Evolutionary conservation across 225 moss, liverwort and hornwort species (phyloP).

Genomic region (Polytrichum commune): DNA sequence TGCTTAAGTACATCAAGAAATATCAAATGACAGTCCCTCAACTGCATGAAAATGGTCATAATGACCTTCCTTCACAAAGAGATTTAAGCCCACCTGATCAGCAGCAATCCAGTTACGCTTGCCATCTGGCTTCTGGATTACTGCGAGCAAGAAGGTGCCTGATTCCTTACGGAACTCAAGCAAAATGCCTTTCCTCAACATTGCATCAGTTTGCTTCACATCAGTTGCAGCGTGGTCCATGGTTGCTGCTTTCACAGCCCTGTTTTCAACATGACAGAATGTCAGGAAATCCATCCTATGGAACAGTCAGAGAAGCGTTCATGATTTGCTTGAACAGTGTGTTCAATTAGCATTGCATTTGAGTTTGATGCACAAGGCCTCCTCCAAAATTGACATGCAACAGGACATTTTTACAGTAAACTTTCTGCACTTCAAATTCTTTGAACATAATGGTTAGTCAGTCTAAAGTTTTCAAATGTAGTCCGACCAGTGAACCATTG

Average conservation of each 20-base stretch:
- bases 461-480: too few relatives aligned
- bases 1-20: background rate
- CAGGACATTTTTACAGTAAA: too few relatives aligned
- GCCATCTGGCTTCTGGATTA: constrained; percentile 78
- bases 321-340: too few relatives aligned
- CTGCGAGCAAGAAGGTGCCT: constrained; percentile 70
- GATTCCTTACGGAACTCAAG: constrained; percentile 83
- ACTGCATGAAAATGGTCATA: background rate
- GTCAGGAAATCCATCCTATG: too few relatives aligned
- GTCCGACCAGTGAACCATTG: too few relatives aligned
- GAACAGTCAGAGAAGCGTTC: too few relatives aligned
- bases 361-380: too few relatives aligned
- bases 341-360: too few relatives aligned
- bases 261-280: constrained; percentile 8
- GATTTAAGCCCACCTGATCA: constrained; percentile 65
- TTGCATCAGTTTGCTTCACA: constrained; percentile 39
- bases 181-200: constrained; percentile 65
- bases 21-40: background rate
- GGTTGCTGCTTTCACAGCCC: constrained; percentile 38
- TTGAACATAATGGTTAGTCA: too few relatives aligned
- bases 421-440: too few relatives aligned
- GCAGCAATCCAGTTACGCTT: constrained; percentile 87
- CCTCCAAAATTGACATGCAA: too few relatives aligned
- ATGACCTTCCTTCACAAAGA: background rate
- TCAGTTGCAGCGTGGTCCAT: constrained; percentile 28